Percentiles rank a stretch among this genome's conserved stretches.
These are phyloP conservation scores for Capsella rubella DNA, from an alignment of 441 rosid species.

Conservation along the genomic window DNA sequence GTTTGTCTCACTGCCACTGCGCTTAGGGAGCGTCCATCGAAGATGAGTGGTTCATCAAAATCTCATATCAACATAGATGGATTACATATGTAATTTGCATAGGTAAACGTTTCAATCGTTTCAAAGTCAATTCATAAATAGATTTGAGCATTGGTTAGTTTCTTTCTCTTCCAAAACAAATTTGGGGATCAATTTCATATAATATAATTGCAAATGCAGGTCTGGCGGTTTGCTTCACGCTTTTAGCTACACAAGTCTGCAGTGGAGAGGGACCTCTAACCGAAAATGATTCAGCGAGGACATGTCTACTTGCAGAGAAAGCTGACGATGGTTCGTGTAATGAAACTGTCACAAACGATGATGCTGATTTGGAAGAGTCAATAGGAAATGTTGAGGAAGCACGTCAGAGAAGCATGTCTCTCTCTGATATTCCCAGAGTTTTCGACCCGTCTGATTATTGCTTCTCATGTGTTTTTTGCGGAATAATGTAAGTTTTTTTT, in stretches of 20 bases:
- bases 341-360: slow-evolving; percentile 70
- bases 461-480: too few species aligned
- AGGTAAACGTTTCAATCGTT: slow-evolving; percentile 49
- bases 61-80: slow-evolving; percentile 83
- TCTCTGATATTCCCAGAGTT: too few species aligned
- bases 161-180: background rate
- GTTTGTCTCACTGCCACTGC: slow-evolving; percentile 23
- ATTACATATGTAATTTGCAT: slow-evolving; percentile 62
- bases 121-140: slow-evolving; percentile 7
- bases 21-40: slow-evolving; percentile 53
- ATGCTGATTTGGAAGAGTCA: slow-evolving; percentile 60
- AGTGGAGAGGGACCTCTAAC: slow-evolving; percentile 29
- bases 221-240: slow-evolving; percentile 59
- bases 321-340: slow-evolving; percentile 78
- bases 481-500: too few species aligned
- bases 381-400: slow-evolving; percentile 48
- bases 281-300: slow-evolving; percentile 47
- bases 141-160: slow-evolving; percentile 7
- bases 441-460: too few species aligned
- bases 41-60: slow-evolving; percentile 64
- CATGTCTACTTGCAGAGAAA: slow-evolving; percentile 65
- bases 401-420: too few species aligned
- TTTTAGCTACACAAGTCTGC: slow-evolving; percentile 51
- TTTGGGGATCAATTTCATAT: background rate
- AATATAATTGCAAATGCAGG: slow-evolving; percentile 50